Evolutionary conservation across 2,329 filamentous ascomycete genomes (phyloP).

Genomic region (Neopestalotiopsis sp.): DNA sequence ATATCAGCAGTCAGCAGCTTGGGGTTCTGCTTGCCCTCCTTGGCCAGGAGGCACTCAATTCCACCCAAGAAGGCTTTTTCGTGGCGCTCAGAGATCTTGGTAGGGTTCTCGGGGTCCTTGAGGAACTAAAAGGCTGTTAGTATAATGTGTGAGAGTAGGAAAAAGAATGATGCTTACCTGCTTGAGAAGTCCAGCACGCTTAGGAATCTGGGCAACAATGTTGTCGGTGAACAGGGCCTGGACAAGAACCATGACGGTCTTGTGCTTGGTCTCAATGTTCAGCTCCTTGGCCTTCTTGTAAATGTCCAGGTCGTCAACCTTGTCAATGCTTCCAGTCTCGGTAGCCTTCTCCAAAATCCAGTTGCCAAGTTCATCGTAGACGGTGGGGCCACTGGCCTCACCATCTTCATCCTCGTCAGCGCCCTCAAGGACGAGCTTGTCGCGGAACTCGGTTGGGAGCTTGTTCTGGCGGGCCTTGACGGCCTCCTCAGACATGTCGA

Average conservation of each 20-base stretch:
- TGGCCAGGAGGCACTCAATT: slow-evolving; percentile 86
- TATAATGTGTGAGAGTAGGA: background rate
- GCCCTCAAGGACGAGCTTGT: slow-evolving; percentile 79
- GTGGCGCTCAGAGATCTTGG: slow-evolving; percentile 75
- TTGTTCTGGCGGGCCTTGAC: slow-evolving; percentile 93
- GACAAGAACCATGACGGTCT: slow-evolving; percentile 87
- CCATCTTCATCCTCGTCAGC: slow-evolving; percentile 83
- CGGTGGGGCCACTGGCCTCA: slow-evolving; percentile 74
- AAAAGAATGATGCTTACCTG: slow-evolving; percentile 60
- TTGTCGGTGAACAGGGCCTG: slow-evolving; percentile 94
- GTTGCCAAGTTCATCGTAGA: slow-evolving; percentile 89
- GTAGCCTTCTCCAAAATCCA: slow-evolving; percentile 81
- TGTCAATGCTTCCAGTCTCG: slow-evolving; percentile 74
- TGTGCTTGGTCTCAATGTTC: slow-evolving; percentile 93
- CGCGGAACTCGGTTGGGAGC: slow-evolving; percentile 93
- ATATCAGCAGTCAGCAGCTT: slow-evolving; percentile 70
- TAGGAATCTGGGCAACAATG: slow-evolving; percentile 85
- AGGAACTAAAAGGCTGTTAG: slow-evolving; percentile 64
- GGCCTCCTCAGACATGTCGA: slow-evolving; percentile 94
- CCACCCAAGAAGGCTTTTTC: slow-evolving; percentile 95
- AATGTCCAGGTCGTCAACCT: slow-evolving; percentile 87
- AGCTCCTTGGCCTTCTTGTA: slow-evolving; percentile 97
- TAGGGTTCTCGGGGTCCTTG: slow-evolving; percentile 45
- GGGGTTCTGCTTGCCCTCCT: slow-evolving; percentile 75
- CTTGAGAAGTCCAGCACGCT: slow-evolving; percentile 86